Evolutionary conservation across 2,329 filamentous ascomycete species (phyloP), one percentile per base, ranked within the genome.

Genomic region (Colletotrichum musicola): DNA sequence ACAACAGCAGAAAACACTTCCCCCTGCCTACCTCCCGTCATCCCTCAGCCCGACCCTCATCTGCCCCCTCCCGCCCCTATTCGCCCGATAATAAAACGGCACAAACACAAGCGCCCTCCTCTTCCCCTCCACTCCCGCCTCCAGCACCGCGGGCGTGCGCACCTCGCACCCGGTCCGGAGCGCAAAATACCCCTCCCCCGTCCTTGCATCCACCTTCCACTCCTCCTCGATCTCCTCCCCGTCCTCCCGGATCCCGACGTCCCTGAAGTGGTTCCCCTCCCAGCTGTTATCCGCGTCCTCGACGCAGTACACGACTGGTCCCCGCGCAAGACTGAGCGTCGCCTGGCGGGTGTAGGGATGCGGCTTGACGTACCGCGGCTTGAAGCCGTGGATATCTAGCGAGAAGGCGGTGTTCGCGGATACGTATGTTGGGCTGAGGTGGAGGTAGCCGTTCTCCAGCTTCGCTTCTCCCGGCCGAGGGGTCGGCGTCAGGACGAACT

Each of bases 251-350:
- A 79, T 72, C 16, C 74, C 75, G n/a, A 81, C 70, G 63, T 81
- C 78, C 72, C 83, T 86, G 79, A 88, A 88, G 74, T 89, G 86
- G 71, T 88, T 82, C 1, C 78, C 72, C 58, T 86, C 87, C 85
- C 85, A 88, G 0, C 77, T 42, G 64, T 90, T 88, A 72, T 90
- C 88, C 6, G 81, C 73, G 63, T 90, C 88, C 73, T 91, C 89
- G 4, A 86, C 81, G 66, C 88, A 90, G 75, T 90, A 90, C 5
- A 90, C 78, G 6, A 90, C 73, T 0, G 88, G 88, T 0, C 89
- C 89, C 4, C 88, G 81, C 2, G 83, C 86, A 6, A 90, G 75
- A 1, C 84, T 81, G 44, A 88, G 71, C 2, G 84, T 86, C n/a
- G 83, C 77, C 72, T 89, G 86, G 71, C 85, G 85, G 0, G 87